Evolutionary conservation across 176 grass and related monocot genomes (phyloP).

Genomic region (Musa troglodytarum): DNA sequence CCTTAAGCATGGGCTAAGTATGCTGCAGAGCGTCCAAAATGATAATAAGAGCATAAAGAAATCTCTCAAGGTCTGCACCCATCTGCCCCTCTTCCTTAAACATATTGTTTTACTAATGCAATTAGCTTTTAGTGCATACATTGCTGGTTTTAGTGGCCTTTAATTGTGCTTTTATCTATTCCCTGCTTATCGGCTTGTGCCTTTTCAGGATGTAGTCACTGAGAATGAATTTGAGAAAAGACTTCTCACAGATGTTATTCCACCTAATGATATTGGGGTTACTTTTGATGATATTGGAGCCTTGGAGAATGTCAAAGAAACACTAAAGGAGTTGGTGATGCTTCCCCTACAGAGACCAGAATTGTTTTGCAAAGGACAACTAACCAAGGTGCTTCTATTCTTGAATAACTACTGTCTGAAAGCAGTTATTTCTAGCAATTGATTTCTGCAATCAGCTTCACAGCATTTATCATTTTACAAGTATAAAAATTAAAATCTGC

Average conservation of each 20-base stretch:
- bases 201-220: constrained; percentile 76
- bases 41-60: constrained; percentile 93
- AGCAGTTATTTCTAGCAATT: neutral
- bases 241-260: constrained; percentile 92
- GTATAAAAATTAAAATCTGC: neutral
- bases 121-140: constrained; percentile 1
- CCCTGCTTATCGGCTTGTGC: neutral
- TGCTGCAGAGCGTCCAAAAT: constrained; percentile 90
- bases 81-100: constrained; percentile 4
- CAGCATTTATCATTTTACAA: neutral
- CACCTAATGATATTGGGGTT: constrained; percentile 96
- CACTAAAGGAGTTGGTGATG: constrained; percentile 98
- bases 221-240: constrained; percentile 99
- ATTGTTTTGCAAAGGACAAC: constrained; percentile 95
- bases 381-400: constrained; percentile 69
- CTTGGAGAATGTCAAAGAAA: constrained; percentile 95
- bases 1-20: constrained; percentile 75
- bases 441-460: neutral
- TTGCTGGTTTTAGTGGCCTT: neutral
- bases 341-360: constrained; percentile 95
- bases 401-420: neutral
- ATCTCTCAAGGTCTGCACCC: constrained; percentile 65
- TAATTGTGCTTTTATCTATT: neutral
- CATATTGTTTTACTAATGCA: neutral
- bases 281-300: constrained; percentile 98